Evolutionary conservation across 1,284 basidiomycete species (phyloP), one percentile per base, ranked within the genome.

Genomic region (Athelia psychrophila): DNA sequence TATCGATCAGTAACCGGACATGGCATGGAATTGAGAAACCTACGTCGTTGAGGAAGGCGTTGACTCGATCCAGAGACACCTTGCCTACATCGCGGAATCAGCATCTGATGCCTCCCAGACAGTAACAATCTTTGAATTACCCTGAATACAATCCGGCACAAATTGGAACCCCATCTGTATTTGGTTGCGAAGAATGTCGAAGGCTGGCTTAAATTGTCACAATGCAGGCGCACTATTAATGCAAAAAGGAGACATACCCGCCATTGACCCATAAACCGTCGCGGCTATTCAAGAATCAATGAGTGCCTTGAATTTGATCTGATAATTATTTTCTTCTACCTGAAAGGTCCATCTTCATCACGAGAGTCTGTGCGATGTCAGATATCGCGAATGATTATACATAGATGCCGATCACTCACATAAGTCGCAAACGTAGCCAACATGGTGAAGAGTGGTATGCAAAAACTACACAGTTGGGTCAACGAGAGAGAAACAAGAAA

Each of bases 201-300:
- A 35, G 12, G 18, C 33, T 35, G 33, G 12, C 18, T 12, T 18
- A 35, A 35, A 35, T 18, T 12, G 12, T 35, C 33, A 35, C 33
- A 18, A 12, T 12, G 33, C 12, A 35, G 12, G 33, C 33, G 33
- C 33, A n/a, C n/a, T 69, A n/a, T n/a, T n/a, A n/a, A n/a, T n/a
- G n/a, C n/a, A n/a, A n/a, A n/a, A n/a, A n/a, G n/a, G n/a, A n/a
- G n/a, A n/a, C n/a, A n/a, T n/a, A n/a, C n/a, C n/a, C n/a, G n/a
- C n/a, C n/a, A n/a, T n/a, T n/a, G n/a, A n/a, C n/a, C n/a, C n/a
- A n/a, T n/a, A n/a, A n/a, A n/a, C n/a, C n/a, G n/a, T n/a, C n/a
- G n/a, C n/a, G n/a, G n/a, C n/a, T n/a, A n/a, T n/a, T n/a, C n/a
- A n/a, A n/a, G n/a, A n/a, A n/a, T n/a, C n/a, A n/a, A n/a, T n/a